Conservation (phyloP, 352 stramenopile species). For the Phytophthora colocasiae region DNA sequence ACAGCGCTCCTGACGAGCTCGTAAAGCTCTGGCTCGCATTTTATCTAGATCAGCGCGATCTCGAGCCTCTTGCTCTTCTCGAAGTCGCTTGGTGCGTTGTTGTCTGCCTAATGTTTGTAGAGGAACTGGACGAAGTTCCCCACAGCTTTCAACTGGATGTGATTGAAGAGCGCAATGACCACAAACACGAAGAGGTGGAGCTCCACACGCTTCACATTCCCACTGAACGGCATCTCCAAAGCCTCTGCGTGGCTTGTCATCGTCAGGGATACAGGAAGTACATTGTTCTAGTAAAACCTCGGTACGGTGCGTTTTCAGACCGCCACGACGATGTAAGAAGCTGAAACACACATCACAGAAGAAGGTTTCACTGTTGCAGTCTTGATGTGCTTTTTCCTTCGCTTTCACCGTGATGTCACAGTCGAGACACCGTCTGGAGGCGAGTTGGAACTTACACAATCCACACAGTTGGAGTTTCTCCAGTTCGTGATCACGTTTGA, state of each 20-base stretch:
- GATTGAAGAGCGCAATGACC: slow-evolving; percentile 42
- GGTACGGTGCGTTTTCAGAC: slow-evolving; percentile 49
- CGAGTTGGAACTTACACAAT: slow-evolving; percentile 71
- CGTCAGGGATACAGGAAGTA: slow-evolving; percentile 33
- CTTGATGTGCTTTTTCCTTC: background rate
- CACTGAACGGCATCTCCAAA: slow-evolving; percentile 51
- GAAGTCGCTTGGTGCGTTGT: slow-evolving; percentile 40
- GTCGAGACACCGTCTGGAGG: slow-evolving; percentile 53
- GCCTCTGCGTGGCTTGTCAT: slow-evolving; percentile 5
- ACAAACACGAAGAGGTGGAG: slow-evolving; percentile 47
- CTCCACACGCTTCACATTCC: slow-evolving; percentile 43
- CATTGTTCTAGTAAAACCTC: slow-evolving; percentile 58
- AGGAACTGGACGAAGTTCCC: slow-evolving; percentile 36
- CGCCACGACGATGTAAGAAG: slow-evolving; percentile 58
- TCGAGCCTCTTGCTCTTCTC: slow-evolving; percentile 46
- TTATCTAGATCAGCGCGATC: slow-evolving; percentile 59
- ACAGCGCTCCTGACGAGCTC: slow-evolving; percentile 37
- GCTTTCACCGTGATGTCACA: slow-evolving; percentile 37
- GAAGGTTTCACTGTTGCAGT: slow-evolving; percentile 33
- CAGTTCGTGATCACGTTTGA: slow-evolving; percentile 42
- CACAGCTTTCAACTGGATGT: slow-evolving; percentile 59
- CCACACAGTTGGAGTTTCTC: slow-evolving; percentile 56
- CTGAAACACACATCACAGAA: slow-evolving; percentile 78
- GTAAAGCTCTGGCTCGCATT: slow-evolving; percentile 33
- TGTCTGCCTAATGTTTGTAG: slow-evolving; percentile 56